phyloP scores from a whole-genome alignment of 192 early-diverging fungal species.

The Podila epigama region DNA sequence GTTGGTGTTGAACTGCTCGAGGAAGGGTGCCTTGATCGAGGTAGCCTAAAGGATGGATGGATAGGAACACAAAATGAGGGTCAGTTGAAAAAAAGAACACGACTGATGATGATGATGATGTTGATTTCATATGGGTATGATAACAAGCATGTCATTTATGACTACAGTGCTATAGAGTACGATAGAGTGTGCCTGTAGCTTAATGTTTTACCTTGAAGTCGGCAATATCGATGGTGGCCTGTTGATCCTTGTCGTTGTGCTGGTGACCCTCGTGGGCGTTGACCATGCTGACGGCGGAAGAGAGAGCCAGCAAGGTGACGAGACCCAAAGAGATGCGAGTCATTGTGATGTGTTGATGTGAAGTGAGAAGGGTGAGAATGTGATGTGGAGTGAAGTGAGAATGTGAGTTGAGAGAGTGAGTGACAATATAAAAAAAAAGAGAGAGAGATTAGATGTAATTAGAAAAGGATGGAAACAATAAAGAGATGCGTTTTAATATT shows the following conservation, averaged over 20 bases:
- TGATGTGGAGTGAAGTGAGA: not conserved
- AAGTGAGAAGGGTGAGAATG: not conserved
- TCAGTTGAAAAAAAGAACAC: not conserved
- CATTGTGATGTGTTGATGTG: not conserved
- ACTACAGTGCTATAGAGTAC: no score
- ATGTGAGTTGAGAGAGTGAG: not conserved
- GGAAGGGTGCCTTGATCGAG: conserved; percentile 64
- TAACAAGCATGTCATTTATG: no score
- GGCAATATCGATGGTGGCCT: conserved; percentile 4
- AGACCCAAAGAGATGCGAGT: conserved; percentile 14
- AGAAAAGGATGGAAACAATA: no score
- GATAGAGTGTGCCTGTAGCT: no score
- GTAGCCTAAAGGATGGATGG: conserved; percentile 55
- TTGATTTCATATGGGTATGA: no score
- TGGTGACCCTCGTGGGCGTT: conserved; percentile 4
- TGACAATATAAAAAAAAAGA: not conserved
- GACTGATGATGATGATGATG: not conserved
- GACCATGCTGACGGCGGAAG: conserved; percentile 25
- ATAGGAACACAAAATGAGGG: not conserved
- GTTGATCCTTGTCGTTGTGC: not conserved
- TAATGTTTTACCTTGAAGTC: conserved; percentile 9
- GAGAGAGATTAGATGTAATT: not conserved
- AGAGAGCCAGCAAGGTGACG: conserved; percentile 22
- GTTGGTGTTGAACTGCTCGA: conserved; percentile 71
- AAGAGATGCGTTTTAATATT: no score